Conservation (phyloP, 208 protist genomes). For the Leishmania arabica region DNA sequence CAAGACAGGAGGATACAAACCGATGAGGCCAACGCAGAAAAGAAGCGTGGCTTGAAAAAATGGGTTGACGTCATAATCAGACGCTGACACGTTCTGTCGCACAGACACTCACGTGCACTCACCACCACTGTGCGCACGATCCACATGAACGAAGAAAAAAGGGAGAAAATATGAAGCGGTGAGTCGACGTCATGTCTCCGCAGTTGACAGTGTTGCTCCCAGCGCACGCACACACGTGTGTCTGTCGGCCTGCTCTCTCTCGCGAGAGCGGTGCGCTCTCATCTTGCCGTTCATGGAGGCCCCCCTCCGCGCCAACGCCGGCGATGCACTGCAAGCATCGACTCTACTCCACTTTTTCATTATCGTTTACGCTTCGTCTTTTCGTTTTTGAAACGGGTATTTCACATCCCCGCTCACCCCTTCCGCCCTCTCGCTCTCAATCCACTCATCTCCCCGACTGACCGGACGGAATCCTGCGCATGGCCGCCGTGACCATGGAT, state of each 20-base stretch:
- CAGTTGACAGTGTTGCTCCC: background rate
- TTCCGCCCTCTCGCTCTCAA: background rate
- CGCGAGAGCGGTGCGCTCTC: background rate
- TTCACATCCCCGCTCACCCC: background rate
- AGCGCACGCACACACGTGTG: background rate
- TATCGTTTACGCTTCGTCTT: background rate
- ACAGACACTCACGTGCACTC: background rate
- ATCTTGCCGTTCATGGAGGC: background rate
- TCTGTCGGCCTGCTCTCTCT: background rate
- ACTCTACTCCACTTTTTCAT: background rate
- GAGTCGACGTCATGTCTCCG: background rate
- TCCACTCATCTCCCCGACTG: background rate
- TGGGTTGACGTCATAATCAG: background rate
- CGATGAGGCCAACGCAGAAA: background rate
- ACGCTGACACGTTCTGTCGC: background rate
- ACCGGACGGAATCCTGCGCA: background rate
- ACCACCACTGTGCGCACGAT: background rate
- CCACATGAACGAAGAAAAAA: background rate
- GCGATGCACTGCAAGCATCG: background rate
- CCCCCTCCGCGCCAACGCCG: background rate
- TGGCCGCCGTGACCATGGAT: background rate
- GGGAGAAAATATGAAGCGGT: background rate
- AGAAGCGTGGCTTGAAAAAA: background rate
- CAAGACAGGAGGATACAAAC: background rate
- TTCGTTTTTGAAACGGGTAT: background rate